A percentile compares a stretch with the other conserved stretches of the same genome.
Conservation (phyloP, 1,139 yeast species). For the Geotrichum cucujoidarum region DNA sequence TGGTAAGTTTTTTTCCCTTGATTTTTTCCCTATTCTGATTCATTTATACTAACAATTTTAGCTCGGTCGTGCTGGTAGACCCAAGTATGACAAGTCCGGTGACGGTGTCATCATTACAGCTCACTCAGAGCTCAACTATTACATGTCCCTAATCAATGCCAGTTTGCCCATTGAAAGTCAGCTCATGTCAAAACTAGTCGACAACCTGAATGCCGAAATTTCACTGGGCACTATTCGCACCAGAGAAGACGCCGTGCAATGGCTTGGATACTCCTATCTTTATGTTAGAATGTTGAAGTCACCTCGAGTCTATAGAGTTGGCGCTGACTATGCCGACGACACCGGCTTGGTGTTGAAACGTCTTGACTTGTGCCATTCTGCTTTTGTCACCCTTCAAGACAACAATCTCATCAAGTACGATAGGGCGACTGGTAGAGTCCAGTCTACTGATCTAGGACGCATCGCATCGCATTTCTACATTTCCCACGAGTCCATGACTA, state of each 20-base stretch:
- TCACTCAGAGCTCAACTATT: slow-evolving; percentile 80
- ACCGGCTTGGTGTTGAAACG: slow-evolving; percentile 48
- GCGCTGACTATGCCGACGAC: slow-evolving; percentile 59
- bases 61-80: slow-evolving; percentile 93
- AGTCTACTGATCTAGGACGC: slow-evolving; percentile 72
- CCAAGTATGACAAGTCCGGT: slow-evolving; percentile 86
- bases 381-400: slow-evolving; percentile 53
- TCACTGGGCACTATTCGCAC: slow-evolving; percentile 63
- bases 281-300: slow-evolving; percentile 73
- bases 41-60: slow-evolving; percentile 1
- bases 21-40: slow-evolving; percentile 26
- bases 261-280: slow-evolving; percentile 79
- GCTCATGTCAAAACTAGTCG: slow-evolving; percentile 63
- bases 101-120: slow-evolving; percentile 92
- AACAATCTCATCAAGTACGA: slow-evolving; percentile 60
- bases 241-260: slow-evolving; percentile 62
- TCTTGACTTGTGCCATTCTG: slow-evolving; percentile 69
- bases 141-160: slow-evolving; percentile 80
- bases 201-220: slow-evolving; percentile 80
- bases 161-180: slow-evolving; percentile 93
- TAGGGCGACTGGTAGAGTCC: slow-evolving; percentile 42
- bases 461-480: slow-evolving; percentile 88
- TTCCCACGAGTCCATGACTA: slow-evolving; percentile 60
- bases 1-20: slow-evolving; percentile 43
- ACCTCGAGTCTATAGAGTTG: slow-evolving; percentile 72